These are phyloP conservation scores for Paspalum vaginatum DNA, from an alignment of 176 grass and related monocot species.

Conservation along the genomic window DNA sequence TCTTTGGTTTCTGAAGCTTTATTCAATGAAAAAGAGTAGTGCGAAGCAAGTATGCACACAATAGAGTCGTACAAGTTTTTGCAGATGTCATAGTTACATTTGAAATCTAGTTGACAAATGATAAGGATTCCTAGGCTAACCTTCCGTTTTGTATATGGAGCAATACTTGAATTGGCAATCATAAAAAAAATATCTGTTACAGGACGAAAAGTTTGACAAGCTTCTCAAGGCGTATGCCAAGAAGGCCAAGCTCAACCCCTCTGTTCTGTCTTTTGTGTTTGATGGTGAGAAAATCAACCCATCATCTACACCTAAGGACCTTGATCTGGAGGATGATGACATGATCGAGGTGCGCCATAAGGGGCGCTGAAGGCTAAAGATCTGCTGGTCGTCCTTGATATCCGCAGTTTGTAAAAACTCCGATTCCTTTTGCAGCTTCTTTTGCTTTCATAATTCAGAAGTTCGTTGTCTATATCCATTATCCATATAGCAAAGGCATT, in stretches of 20 bases:
- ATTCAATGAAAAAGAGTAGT: background rate
- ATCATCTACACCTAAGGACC: slow-evolving; percentile 58
- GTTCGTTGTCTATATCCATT: slow-evolving; percentile 24
- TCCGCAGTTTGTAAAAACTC: background rate
- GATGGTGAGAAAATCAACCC: slow-evolving; percentile 73
- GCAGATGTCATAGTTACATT: background rate
- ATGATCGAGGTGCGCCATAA: slow-evolving; percentile 82
- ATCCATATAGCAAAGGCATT: slow-evolving; percentile 5
- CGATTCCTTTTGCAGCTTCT: background rate
- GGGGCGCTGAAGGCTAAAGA: slow-evolving; percentile 31
- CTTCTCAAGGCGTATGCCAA: slow-evolving; percentile 79
- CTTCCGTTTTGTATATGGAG: background rate
- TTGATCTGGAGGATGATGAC: slow-evolving; percentile 79
- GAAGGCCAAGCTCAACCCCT: slow-evolving; percentile 54
- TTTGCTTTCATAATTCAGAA: background rate
- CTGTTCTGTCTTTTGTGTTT: slow-evolving; percentile 64
- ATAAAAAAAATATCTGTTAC: slow-evolving; percentile 12
- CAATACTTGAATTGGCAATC: no score
- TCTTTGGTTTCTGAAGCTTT: slow-evolving; percentile 16
- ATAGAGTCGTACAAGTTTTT: background rate
- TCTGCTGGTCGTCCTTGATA: background rate
- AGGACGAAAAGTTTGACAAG: slow-evolving; percentile 89
- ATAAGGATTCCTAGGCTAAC: background rate
- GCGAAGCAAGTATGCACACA: background rate
- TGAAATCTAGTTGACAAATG: background rate